Conservation (phyloP, 148 eudicot species). For the Camellia granthamiana region DNA sequence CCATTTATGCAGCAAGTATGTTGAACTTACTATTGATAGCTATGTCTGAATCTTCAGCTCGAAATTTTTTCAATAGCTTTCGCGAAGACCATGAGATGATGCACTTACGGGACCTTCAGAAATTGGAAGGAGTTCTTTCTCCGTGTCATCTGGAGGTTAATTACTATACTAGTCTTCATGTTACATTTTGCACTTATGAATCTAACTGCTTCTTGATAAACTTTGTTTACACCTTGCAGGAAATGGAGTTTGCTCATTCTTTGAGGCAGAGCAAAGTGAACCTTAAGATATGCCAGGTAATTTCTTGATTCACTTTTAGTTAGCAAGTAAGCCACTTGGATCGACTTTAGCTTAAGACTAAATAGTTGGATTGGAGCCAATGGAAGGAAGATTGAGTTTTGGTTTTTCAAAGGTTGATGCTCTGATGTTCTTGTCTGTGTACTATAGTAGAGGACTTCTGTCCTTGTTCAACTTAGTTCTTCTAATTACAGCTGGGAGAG, state of each 20-base stretch:
- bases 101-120: constrained; percentile 89
- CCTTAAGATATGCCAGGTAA: constrained; percentile 91
- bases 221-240: constrained; percentile 36
- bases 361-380: not conserved
- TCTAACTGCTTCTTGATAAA: not conserved
- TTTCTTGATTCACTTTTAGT: constrained; percentile 20
- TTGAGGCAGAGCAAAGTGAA: constrained; percentile 92
- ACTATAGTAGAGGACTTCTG: not conserved
- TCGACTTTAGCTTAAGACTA: not conserved
- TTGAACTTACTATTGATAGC: constrained; percentile 6
- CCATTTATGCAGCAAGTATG: not conserved
- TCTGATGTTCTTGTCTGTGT: constrained; percentile 4
- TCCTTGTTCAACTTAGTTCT: not conserved
- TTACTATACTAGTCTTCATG: constrained; percentile 21
- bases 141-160: constrained; percentile 97
- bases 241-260: constrained; percentile 99
- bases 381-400: not conserved
- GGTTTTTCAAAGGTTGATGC: not conserved
- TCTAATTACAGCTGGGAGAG: not conserved
- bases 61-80: constrained; percentile 72
- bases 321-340: not conserved
- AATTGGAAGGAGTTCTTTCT: constrained; percentile 94
- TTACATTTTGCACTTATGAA: not conserved
- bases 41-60: constrained; percentile 40
- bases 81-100: constrained; percentile 94